Evolutionary conservation across 2,329 filamentous ascomycete species (phyloP), one percentile per base, ranked within the genome.

Genomic region (Pseudogymnoascus sp.): DNA sequence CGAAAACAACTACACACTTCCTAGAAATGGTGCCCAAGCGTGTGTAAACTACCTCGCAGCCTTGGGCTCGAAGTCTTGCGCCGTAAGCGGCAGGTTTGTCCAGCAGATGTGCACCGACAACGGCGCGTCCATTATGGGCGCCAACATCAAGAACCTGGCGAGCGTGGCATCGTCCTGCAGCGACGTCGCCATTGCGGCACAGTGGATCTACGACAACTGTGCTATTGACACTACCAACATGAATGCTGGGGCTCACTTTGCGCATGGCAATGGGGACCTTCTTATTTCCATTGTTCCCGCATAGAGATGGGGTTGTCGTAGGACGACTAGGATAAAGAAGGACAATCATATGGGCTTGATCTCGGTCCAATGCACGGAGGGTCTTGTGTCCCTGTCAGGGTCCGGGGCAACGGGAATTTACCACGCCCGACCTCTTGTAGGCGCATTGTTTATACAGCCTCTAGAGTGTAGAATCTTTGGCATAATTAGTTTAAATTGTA

Each of bases 221-320:
- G 46, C 25, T 31, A 4, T 53, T 53, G 46, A 53, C 23, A 18
- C 25, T 9, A 53, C 46, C 25, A 5, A 53, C 25, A 53, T 53
- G 46, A 53, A 53, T 3, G 46, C 46, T 18, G 25, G 46, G n/a
- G 46, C 46, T 31, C 46, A 53, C n/a, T 31, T 31, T 31, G 46
- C 46, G n/a, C 46, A 53, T 12, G 46, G 46, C n/a, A 53, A 53
- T 53, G 46, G 46, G 3, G 46, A 53, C n/a, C 46, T 53, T 31
- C 46, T 53, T n/a, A 18, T 53, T n/a, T 53, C 46, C 46, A 31
- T 53, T 5, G 46, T 53, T 18, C 46, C 46, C n/a, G 23, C 25
- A 18, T 53, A 53, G 25, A 18, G 6, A 28, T 49, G 9, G 8
- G 12, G 2, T 1, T 31, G 14, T 18, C 25, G 46, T n/a, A 53